Evolutionary conservation across 2,329 filamentous ascomycete genomes (phyloP), one percentile per base, ranked within the genome.

Genomic region (Macrophomina phaseolina): DNA sequence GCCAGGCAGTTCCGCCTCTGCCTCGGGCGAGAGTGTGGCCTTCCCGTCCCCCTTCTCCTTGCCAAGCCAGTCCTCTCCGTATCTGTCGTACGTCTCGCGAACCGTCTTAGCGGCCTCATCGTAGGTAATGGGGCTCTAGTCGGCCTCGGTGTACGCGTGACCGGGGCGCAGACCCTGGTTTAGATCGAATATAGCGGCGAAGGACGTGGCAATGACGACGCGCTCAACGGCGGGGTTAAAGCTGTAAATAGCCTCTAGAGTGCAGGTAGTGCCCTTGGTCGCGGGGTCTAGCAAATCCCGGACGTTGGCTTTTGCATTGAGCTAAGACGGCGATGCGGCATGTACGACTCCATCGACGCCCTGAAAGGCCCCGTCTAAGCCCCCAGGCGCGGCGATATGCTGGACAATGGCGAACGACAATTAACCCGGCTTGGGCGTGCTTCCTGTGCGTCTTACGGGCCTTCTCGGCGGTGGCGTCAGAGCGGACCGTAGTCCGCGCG

Each of bases 261-360:
- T 75, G 0, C 80, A 77, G 4, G 73, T 75, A 1, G 83, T 80
- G 2, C 83, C 82, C 48, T 82, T 81, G 34, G 84, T 81, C 1
- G 82, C 82, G 0, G 83, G 83, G 4, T 77, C 65, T 2, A 85
- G 75, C 0, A 84, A 73, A 51, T 67, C 65, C 36, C 51, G 28
- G n/a, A 67, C 56, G 40, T 63, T 55, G 51, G 56, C 30, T 51
- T 65, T 40, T 16, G 56, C 63, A n/a, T n/a, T 48, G 9, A 55
- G 12, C 63, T 65, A 38, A 36, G 56, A 55, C 18, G 63, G 63
- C 65, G 80, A 83, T 6, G 82, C 82, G 2, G 80, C 76, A 56
- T 84, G 82, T 16, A 84, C 78, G 0, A 84, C 75, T 0, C 74
- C 80, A 28, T 83, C 80, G 2, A 84, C 75, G 1, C 74, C 81